These are phyloP conservation scores for Trebouxia sp. DNA, from an alignment of 139 green algal genomes.

Conservation along the genomic window DNA sequence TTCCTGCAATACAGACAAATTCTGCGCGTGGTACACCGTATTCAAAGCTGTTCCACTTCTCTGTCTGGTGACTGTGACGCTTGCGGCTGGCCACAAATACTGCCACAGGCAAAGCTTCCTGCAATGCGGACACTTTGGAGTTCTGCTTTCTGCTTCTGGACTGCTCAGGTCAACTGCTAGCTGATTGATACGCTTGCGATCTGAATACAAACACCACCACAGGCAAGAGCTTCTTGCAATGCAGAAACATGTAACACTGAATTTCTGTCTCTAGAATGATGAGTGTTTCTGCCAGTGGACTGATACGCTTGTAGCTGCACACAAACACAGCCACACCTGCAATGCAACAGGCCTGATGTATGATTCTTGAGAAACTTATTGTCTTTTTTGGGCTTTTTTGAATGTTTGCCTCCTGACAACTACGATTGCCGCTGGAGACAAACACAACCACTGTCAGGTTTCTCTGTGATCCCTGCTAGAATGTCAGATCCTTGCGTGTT, in stretches of 20 bases:
- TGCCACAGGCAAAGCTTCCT: conserved; percentile 76
- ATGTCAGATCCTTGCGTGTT: no score
- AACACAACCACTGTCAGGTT: neutral
- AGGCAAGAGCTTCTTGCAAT: conserved; percentile 72
- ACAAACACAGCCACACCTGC: conserved; percentile 79
- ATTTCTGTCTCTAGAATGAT: conserved; percentile 71
- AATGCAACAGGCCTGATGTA: neutral
- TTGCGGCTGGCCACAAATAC: conserved; percentile 93
- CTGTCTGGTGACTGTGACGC: conserved; percentile 57
- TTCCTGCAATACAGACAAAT: no score
- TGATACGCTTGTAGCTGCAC: conserved; percentile 87
- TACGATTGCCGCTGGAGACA: no score
- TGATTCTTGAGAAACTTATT: neutral
- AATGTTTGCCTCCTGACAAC: no score
- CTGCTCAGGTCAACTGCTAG: conserved; percentile 41
- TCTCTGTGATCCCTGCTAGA: no score
- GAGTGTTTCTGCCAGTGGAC: conserved; percentile 48
- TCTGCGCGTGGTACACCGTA: no score
- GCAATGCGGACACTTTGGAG: neutral
- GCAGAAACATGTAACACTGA: no score
- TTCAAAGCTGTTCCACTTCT: conserved; percentile 62
- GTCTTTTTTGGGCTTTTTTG: no score
- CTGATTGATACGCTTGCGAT: conserved; percentile 79
- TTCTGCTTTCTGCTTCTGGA: no score
- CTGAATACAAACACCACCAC: conserved; percentile 89